These are phyloP conservation scores for Ramichloridium luteum DNA, from an alignment of 2,329 filamentous ascomycete genomes.

Conservation along the genomic window DNA sequence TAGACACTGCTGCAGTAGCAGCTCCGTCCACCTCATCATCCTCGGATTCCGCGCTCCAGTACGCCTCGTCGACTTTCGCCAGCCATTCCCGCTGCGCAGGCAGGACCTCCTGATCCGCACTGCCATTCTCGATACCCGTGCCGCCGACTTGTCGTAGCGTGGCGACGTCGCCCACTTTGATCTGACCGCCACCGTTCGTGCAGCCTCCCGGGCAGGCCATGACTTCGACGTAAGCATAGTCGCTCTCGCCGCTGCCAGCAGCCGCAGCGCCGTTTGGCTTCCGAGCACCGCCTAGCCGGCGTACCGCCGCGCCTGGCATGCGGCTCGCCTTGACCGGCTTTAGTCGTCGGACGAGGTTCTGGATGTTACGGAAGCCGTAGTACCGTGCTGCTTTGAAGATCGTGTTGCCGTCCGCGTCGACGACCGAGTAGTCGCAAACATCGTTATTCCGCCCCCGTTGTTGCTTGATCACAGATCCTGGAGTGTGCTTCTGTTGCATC, in stretches of 20 bases:
- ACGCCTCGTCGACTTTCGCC: constrained; percentile 52
- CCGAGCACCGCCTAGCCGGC: constrained; percentile 36
- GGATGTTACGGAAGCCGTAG: constrained; percentile 96
- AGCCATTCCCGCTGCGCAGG: constrained; percentile 81
- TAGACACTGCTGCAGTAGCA: neutral
- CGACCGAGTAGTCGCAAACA: constrained; percentile 71
- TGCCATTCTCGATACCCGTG: constrained; percentile 24
- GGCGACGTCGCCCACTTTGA: constrained; percentile 71
- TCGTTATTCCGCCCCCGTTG: constrained; percentile 77
- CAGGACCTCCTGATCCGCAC: constrained; percentile 31
- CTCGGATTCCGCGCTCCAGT: constrained; percentile 23
- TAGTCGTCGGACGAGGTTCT: constrained; percentile 86
- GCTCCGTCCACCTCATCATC: constrained; percentile 4
- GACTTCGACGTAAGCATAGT: constrained; percentile 91
- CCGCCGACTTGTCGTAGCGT: constrained; percentile 26
- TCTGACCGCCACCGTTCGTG: constrained; percentile 92
- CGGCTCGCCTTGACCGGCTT: constrained; percentile 69
- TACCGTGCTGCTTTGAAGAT: constrained; percentile 77
- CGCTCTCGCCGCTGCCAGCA: constrained; percentile 30
- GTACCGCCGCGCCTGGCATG: constrained; percentile 61
- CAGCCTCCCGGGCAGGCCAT: constrained; percentile 99
- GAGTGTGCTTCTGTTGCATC: constrained; percentile 56
- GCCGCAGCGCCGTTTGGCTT: constrained; percentile 25
- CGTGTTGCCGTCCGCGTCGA: constrained; percentile 32
- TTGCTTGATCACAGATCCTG: constrained; percentile 58